Conservation (phyloP, 2,329 filamentous ascomycete genomes). For the Aspergillus sp. region DNA sequence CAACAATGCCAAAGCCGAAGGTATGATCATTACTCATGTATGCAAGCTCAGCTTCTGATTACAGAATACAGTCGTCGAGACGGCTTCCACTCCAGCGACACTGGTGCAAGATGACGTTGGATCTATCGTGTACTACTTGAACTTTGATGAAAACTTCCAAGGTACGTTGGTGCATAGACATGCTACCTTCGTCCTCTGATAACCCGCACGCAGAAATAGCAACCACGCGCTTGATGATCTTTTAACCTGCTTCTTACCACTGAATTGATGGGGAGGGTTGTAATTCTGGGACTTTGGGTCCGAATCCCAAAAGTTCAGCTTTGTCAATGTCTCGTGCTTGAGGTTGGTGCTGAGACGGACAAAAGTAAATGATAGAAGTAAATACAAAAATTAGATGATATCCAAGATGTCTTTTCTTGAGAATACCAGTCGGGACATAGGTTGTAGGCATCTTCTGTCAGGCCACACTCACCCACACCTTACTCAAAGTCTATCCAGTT, state of each 20-base stretch:
- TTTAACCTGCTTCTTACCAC: neutral
- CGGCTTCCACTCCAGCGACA: neutral
- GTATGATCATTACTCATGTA: neutral
- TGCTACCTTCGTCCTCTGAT: neutral
- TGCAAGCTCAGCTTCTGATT: neutral
- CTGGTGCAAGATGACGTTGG: neutral
- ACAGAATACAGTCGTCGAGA: neutral
- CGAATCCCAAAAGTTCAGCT: too few species aligned
- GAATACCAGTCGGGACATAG: too few species aligned
- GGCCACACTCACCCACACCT: too few species aligned
- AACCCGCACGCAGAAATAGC: neutral
- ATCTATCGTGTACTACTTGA: neutral
- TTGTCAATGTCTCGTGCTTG: too few species aligned
- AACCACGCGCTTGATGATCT: neutral
- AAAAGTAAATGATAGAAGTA: neutral
- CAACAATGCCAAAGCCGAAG: neutral
- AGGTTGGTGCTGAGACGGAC: too few species aligned
- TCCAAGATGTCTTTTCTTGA: too few species aligned
- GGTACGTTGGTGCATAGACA: neutral
- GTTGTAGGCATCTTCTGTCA: too few species aligned
- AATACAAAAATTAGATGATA: too few species aligned
- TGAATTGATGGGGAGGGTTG: too few species aligned
- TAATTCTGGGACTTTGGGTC: too few species aligned
- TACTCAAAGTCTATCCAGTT: constrained; percentile 5
- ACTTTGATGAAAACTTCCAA: neutral